Base-by-base conservation (phyloP, 1,284 basidiomycete genomes). In the Melampsora americana region DNA sequence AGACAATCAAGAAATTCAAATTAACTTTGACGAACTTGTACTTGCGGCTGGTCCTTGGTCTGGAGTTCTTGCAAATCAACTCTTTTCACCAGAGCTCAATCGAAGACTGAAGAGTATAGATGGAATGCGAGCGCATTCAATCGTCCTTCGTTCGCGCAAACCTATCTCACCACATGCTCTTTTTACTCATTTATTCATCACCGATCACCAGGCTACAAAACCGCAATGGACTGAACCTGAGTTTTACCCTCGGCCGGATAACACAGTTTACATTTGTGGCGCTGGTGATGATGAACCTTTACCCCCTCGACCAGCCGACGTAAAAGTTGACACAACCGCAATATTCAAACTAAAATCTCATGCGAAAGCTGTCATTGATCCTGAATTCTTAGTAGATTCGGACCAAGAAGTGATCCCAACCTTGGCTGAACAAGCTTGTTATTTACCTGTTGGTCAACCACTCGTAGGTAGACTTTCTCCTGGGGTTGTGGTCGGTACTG, bases 111-210 rank as follows among this genome's bases (percentile, higher is more conserved):
- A 53, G 14, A 53, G 50, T 23, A 12, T 53, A 23, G 23, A 53
- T 53, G 50, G 50, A 23, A 53, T 53, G 50, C 50, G 50, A 53
- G 50, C 50, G 3, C 50, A 53, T 53, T 53, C 50, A 12, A 53
- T 53, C 23, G 50, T 53, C 14, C 18, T 53, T 53, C 23, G 18
- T 5, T 20, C 50, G 5, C 50, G 14, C 3, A 23, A 53, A 16
- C 14, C 50, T 5, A 53, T 53, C 12, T 53, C 50, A 53, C 18
- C 50, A 5, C 50, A 53, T 23, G 50, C 50, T 20, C 50, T 53
- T 3, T 53, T 53, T 23, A 53, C 50, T 53, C 50, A 53, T 23
- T 23, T 53, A 23, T 23, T 53, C 50, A 53, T 53, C 50, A 18
- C 18, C 50, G 18, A 53, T 20, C 50, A 18, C 12, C 16, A 53